These are phyloP conservation scores for Lipomyces yamadae DNA, from an alignment of 805 yeast genomes.

Conservation along the genomic window DNA sequence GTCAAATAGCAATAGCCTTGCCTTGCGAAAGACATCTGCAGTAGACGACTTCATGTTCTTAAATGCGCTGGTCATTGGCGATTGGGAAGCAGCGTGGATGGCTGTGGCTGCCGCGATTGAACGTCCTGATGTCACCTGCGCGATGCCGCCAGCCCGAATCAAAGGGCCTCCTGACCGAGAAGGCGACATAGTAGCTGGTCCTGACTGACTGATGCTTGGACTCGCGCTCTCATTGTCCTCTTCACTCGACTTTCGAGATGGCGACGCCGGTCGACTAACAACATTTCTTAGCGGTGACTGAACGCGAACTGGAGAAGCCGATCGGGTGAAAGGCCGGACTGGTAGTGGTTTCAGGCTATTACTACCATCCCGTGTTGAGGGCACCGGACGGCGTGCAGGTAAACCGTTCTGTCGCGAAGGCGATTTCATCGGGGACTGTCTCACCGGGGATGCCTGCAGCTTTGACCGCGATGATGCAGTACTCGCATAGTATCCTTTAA, in stretches of 20 bases:
- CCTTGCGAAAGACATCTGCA: slow-evolving; percentile 33
- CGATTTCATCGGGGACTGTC: slow-evolving; percentile 6
- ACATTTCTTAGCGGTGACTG: slow-evolving; percentile 22
- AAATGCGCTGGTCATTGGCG: slow-evolving; percentile 27
- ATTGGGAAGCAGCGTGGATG: slow-evolving; percentile 19
- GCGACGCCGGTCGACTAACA: slow-evolving; percentile 18
- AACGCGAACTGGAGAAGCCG: slow-evolving; percentile 14
- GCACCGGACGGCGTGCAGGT: slow-evolving; percentile 3
- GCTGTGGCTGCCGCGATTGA: slow-evolving; percentile 20
- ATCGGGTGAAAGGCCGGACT: slow-evolving; percentile 14
- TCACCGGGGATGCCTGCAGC: slow-evolving; percentile 15
- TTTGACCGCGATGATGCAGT: slow-evolving; percentile 31
- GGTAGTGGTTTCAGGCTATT: neutral
- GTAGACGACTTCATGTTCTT: slow-evolving; percentile 33
- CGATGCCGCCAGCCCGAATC: neutral
- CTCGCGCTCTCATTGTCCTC: neutral
- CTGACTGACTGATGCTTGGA: neutral
- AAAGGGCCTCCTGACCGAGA: neutral
- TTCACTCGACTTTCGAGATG: slow-evolving; percentile 8
- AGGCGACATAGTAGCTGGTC: neutral
- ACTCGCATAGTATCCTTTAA: slow-evolving; percentile 18
- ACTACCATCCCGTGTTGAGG: slow-evolving; percentile 8
- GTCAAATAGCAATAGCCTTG: slow-evolving; percentile 30
- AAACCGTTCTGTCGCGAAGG: slow-evolving; percentile 4
- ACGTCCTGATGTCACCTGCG: slow-evolving; percentile 20